Evolutionary conservation across 257 asterid species (phyloP), one percentile per base, ranked within the genome.

Genomic region (Scutellaria galericulata): DNA sequence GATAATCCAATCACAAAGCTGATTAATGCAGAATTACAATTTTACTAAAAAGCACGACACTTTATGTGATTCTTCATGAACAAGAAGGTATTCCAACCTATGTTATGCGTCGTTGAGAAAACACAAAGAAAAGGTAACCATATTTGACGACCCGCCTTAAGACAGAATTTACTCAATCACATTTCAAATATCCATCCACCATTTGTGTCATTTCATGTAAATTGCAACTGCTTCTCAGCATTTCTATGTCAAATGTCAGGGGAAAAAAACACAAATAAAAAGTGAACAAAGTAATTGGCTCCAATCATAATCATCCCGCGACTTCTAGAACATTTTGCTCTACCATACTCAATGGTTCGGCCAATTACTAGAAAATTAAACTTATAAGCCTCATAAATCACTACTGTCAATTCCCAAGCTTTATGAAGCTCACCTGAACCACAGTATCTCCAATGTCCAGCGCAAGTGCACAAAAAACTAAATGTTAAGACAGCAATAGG

Each of bases 111-210:
- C 22, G 24, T 15, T 41, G 10, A 48, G 50, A 58, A 78, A 50
- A 56, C 6, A 10, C 42, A 71, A 73, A 45, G 37, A 57, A 51
- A 72, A 67, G 6, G 20, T 50, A 24, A 12, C 20, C 64, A 27
- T 7, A 68, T 37, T 69, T 41, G n/a, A 15, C 4, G 2, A 62
- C 68, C 41, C 2, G 37, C 11, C 9, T 60, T n/a, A 39, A 60
- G 47, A 2, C 8, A 62, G 9, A 41, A 15, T 41, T 41, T 62
- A 8, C 42, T 11, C 64, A 57, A 31, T 31, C 63, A 15, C 7
- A 60, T 79, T 64, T 64, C 62, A 13, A 37, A 75, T 57, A 35
- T 46, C 61, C 44, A 63, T 45, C 64, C 9, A 70, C 63, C 78
- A 41, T 47, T 67, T 66, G 39, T 10, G 45, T 50, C 58, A 31